These are phyloP conservation scores for Vigna angularis DNA, from an alignment of 306 rosid genomes.

Conservation along the genomic window DNA sequence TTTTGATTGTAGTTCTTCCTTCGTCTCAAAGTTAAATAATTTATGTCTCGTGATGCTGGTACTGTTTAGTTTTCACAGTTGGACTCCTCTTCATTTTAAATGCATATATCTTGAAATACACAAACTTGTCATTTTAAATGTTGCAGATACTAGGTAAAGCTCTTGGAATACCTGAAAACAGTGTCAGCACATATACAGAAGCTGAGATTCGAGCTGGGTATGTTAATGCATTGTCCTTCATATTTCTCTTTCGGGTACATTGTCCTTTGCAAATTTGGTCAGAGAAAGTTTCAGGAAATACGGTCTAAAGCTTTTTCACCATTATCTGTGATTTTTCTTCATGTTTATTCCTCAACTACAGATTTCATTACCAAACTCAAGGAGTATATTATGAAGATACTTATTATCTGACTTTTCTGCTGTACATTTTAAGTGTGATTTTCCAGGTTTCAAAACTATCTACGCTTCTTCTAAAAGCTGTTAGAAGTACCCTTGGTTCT, in stretches of 20 bases:
- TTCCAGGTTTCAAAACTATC: slow-evolving; percentile 97
- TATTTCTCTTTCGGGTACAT: neutral
- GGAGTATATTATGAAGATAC: neutral
- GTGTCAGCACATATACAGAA: slow-evolving; percentile 85
- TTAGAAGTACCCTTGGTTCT: slow-evolving; percentile 82
- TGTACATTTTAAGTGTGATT: slow-evolving; percentile 69
- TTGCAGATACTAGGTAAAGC: slow-evolving; percentile 88
- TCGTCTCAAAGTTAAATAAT: slow-evolving; percentile 25
- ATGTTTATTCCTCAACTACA: slow-evolving; percentile 30
- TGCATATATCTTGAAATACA: slow-evolving; percentile 41
- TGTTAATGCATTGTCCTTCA: slow-evolving; percentile 23
- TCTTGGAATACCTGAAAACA: slow-evolving; percentile 88
- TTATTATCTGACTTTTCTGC: slow-evolving; percentile 42
- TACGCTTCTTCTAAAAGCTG: slow-evolving; percentile 84
- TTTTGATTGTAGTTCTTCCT: slow-evolving; percentile 24
- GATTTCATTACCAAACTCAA: slow-evolving; percentile 25
- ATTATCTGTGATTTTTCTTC: slow-evolving; percentile 35
- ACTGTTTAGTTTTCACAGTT: slow-evolving; percentile 19
- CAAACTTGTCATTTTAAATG: slow-evolving; percentile 31
- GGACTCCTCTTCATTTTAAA: slow-evolving; percentile 21
- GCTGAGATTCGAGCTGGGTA: slow-evolving; percentile 99
- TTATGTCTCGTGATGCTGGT: slow-evolving; percentile 19
- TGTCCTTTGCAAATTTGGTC: slow-evolving; percentile 27
- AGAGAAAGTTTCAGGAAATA: slow-evolving; percentile 15
- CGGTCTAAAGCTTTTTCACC: slow-evolving; percentile 23